Percentiles rank a stretch among this genome's conserved stretches.
Conservation (phyloP, 176 grass and related monocot genomes). For the Panicum miliaceum region DNA sequence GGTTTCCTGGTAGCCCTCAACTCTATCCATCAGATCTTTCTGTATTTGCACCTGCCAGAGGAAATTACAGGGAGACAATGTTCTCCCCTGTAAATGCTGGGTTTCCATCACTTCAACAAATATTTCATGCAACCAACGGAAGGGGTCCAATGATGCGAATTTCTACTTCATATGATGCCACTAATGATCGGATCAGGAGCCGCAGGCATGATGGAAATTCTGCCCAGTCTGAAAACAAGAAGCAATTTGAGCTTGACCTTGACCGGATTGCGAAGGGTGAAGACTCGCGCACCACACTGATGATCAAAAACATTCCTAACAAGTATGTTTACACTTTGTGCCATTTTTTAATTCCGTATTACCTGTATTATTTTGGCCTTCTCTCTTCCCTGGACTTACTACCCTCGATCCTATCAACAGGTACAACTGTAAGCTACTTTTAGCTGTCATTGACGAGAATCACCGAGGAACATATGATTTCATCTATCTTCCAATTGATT, state of each 20-base stretch:
- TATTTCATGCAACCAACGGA: slow-evolving; percentile 46
- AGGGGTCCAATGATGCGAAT: slow-evolving; percentile 57
- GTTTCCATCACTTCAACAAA: slow-evolving; percentile 60
- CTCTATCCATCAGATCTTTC: slow-evolving; percentile 53
- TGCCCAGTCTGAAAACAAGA: slow-evolving; percentile 70
- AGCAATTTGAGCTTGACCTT: slow-evolving; percentile 89
- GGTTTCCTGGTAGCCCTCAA: slow-evolving; percentile 59
- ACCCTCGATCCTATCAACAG: slow-evolving; percentile 48
- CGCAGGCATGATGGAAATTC: slow-evolving; percentile 70
- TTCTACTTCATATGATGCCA: slow-evolving; percentile 60
- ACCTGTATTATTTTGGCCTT: not conserved
- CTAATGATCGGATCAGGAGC: slow-evolving; percentile 72
- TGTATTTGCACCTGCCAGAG: slow-evolving; percentile 52
- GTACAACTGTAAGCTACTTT: slow-evolving; percentile 90
- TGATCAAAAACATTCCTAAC: slow-evolving; percentile 99
- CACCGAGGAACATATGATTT: slow-evolving; percentile 98
- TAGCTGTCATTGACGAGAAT: slow-evolving; percentile 91
- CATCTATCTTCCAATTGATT: slow-evolving; percentile 98
- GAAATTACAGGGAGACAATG: slow-evolving; percentile 57
- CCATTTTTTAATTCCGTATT: not conserved
- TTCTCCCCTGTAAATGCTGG: slow-evolving; percentile 51
- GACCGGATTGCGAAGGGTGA: slow-evolving; percentile 71
- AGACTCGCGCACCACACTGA: slow-evolving; percentile 88
- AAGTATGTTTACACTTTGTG: slow-evolving; percentile 56
- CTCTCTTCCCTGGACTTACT: slow-evolving; percentile 17